Evolutionary conservation across 2,329 filamentous ascomycete genomes (phyloP).

Genomic region (Trichoderma gracile): DNA sequence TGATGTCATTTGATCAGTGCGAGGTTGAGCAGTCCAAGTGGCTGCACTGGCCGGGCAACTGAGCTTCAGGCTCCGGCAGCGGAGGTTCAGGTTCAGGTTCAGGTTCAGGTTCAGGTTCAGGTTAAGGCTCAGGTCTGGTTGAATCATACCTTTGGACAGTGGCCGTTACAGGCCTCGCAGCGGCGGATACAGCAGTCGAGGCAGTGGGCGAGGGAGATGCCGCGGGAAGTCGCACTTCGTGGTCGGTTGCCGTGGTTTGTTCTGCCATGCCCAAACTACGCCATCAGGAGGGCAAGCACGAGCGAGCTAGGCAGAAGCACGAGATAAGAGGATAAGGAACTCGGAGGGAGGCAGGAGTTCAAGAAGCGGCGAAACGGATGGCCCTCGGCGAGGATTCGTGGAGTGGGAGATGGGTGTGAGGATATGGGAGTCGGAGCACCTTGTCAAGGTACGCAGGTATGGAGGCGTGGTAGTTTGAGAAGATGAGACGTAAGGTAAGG

Average conservation of each 20-base stretch:
- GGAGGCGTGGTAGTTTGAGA: too few species aligned
- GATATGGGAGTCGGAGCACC: too few species aligned
- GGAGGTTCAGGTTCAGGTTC: too few species aligned
- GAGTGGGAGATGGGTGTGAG: too few species aligned
- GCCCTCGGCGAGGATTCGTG: neutral
- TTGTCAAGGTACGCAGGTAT: too few species aligned
- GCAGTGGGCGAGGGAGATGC: conserved; percentile 39
- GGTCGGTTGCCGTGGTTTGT: conserved; percentile 58
- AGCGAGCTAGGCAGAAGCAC: conserved; percentile 32
- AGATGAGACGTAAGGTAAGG: too few species aligned
- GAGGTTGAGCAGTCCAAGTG: neutral
- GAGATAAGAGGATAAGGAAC: conserved; percentile 1
- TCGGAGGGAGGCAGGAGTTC: neutral
- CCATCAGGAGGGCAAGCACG: conserved; percentile 56
- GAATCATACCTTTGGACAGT: conserved; percentile 32
- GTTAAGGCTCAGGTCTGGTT: too few species aligned
- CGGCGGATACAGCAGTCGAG: conserved; percentile 27
- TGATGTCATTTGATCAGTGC: neutral
- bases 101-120: too few species aligned
- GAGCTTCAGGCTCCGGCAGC: too few species aligned
- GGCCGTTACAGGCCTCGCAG: conserved; percentile 31
- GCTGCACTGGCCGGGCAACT: too few species aligned
- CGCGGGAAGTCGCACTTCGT: conserved; percentile 56
- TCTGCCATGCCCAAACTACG: conserved; percentile 67
- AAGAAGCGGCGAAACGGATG: neutral